Conservation (phyloP, 805 yeast species). For the Saccharomycopsis javanensis region DNA sequence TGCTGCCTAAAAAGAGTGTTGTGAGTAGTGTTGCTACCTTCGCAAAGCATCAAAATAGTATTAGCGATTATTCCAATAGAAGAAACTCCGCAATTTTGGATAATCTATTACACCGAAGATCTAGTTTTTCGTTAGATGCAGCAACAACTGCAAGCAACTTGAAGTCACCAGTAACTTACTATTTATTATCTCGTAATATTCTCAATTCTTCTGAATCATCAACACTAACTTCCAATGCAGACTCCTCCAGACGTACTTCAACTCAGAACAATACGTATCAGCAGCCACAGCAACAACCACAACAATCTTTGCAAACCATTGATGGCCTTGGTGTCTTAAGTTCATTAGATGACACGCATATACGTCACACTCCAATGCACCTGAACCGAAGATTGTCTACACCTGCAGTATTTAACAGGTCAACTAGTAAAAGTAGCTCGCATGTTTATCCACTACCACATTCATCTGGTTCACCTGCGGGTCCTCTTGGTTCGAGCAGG, state of each 20-base stretch:
- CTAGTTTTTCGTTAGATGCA: neutral
- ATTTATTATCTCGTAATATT: neutral
- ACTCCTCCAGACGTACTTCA: neutral
- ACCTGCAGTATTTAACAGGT: neutral
- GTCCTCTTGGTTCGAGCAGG: neutral
- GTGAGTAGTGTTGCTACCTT: slow-evolving; percentile 1
- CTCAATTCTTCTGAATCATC: neutral
- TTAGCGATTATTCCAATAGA: neutral
- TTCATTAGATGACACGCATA: neutral
- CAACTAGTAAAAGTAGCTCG: neutral
- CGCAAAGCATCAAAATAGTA: neutral
- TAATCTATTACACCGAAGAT: neutral
- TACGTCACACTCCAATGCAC: neutral
- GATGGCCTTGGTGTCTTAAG: neutral
- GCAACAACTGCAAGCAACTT: neutral
- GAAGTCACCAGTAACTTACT: neutral
- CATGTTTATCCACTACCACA: neutral
- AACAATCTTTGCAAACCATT: neutral
- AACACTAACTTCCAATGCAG: neutral
- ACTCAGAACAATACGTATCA: neutral
- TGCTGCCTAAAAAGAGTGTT: slow-evolving; percentile 3
- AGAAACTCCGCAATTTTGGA: neutral
- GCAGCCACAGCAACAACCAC: neutral
- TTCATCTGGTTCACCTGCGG: slow-evolving; percentile 1
- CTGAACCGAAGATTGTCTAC: neutral